A percentile compares a stretch with the other conserved stretches of the same genome.
Evolutionary conservation across 768 basidiomycete genomes (phyloP).

Genomic region (Agaricus subrufescens): DNA sequence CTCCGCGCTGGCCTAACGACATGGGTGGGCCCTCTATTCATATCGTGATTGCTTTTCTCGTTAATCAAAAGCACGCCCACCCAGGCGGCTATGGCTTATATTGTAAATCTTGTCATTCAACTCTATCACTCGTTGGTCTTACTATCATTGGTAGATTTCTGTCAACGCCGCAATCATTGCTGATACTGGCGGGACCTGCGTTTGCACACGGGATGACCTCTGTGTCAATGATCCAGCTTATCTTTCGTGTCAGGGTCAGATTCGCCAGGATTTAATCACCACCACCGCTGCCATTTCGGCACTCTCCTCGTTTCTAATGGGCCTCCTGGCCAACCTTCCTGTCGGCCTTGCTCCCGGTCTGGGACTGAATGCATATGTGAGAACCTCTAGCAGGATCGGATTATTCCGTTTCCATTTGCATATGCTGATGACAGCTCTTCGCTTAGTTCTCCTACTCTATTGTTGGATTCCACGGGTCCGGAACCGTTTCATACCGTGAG

Average conservation of each 20-base stretch:
- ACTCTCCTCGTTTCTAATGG: conserved; percentile 78
- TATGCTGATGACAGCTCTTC: neutral
- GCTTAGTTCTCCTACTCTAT: conserved; percentile 80
- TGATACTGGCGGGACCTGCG: conserved; percentile 78
- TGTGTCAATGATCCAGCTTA: conserved; percentile 52
- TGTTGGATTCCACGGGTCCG: conserved; percentile 78
- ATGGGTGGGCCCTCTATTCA: conserved; percentile 48
- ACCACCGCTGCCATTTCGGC: conserved; percentile 76
- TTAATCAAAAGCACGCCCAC: neutral
- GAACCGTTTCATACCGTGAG: conserved; percentile 69
- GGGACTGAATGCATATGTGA: conserved; percentile 76
- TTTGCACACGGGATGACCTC: conserved; percentile 55
- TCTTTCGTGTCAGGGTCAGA: conserved; percentile 50
- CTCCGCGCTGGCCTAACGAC: conserved; percentile 77
- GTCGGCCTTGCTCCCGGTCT: conserved; percentile 87
- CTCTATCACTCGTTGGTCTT: conserved; percentile 8
- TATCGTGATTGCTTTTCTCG: neutral
- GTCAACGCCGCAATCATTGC: conserved; percentile 81
- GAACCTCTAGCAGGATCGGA: conserved; percentile 16
- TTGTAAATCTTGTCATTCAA: conserved; percentile 37
- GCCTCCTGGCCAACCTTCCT: conserved; percentile 80
- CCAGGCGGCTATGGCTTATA: conserved; percentile 82
- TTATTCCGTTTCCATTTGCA: no score
- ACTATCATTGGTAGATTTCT: conserved; percentile 49
- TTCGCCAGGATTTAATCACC: conserved; percentile 76